Evolutionary conservation across 177 flowering plant species (phyloP).

Genomic region (Telopea speciosissima): DNA sequence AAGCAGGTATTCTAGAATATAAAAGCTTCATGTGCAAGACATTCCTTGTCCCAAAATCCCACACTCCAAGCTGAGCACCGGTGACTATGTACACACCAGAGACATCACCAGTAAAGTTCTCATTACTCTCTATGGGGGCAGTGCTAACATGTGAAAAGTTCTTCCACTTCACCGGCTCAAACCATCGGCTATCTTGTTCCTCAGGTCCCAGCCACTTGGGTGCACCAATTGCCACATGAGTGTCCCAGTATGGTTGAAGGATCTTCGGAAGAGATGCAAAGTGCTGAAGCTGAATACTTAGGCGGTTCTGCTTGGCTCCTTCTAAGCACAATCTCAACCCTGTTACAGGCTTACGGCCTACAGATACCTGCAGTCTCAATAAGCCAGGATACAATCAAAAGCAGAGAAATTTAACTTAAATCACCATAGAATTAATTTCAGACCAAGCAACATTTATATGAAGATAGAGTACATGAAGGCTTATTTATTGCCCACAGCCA

Average conservation of each 20-base stretch:
- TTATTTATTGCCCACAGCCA: background rate
- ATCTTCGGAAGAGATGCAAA: slow-evolving; percentile 70
- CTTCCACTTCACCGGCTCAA: slow-evolving; percentile 90
- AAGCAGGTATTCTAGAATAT: slow-evolving; percentile 73
- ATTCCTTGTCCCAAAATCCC: slow-evolving; percentile 82
- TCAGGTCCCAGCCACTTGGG: slow-evolving; percentile 93
- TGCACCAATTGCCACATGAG: slow-evolving; percentile 77
- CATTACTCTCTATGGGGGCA: slow-evolving; percentile 72
- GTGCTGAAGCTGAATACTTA: slow-evolving; percentile 30
- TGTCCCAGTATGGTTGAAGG: slow-evolving; percentile 73
- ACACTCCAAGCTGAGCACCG: slow-evolving; percentile 97
- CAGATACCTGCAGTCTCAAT: slow-evolving; percentile 25
- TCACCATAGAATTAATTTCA: background rate
- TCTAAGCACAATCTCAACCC: slow-evolving; percentile 67
- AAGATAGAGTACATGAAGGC: background rate
- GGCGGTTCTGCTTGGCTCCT: slow-evolving; percentile 41
- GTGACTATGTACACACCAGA: slow-evolving; percentile 75
- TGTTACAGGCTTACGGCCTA: slow-evolving; percentile 61
- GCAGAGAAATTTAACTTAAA: background rate
- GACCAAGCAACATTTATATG: background rate
- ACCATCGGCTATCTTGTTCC: slow-evolving; percentile 94
- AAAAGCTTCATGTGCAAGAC: slow-evolving; percentile 74
- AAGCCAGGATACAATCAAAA: slow-evolving; percentile 2
- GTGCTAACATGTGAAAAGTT: slow-evolving; percentile 90
- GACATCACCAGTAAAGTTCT: slow-evolving; percentile 49